phyloP scores from a whole-genome alignment of 495 filamentous ascomycete genomes.

The Oidiodendron maius region DNA sequence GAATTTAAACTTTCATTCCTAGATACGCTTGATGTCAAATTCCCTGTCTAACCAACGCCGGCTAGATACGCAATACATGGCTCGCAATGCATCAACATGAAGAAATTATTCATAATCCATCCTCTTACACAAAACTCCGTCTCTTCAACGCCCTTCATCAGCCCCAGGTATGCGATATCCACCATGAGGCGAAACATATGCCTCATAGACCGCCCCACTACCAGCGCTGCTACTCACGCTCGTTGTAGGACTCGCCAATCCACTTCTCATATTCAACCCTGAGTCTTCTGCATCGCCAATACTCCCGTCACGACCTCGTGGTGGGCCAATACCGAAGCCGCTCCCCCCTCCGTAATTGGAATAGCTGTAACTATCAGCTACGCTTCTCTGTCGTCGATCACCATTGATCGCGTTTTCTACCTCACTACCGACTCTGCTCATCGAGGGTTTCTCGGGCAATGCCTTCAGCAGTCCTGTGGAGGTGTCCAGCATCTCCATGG shows the following conservation, averaged over 20 bases:
- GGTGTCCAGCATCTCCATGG: constrained; percentile 67
- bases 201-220: constrained; percentile 16
- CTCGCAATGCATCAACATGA: not conserved
- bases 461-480: constrained; percentile 49
- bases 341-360: constrained; percentile 12
- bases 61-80: not conserved
- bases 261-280: constrained; percentile 14
- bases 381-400: constrained; percentile 13
- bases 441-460: constrained; percentile 47
- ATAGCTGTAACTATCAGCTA: constrained; percentile 16
- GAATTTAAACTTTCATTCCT: too few relatives aligned
- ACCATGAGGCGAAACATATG: constrained; percentile 5
- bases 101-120: not conserved
- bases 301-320: constrained; percentile 13
- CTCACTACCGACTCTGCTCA: constrained; percentile 20
- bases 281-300: constrained; percentile 8
- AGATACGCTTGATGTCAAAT: too few relatives aligned
- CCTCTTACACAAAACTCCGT: not conserved
- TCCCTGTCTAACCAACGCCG: not conserved
- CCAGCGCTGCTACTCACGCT: constrained; percentile 17
- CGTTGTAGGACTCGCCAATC: constrained; percentile 24
- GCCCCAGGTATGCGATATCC: not conserved
- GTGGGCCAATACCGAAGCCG: constrained; percentile 12
- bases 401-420: constrained; percentile 12
- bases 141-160: constrained; percentile 10